Evolutionary conservation across 2,329 filamentous ascomycete species (phyloP).

Genomic region (Fusarium buharicum): DNA sequence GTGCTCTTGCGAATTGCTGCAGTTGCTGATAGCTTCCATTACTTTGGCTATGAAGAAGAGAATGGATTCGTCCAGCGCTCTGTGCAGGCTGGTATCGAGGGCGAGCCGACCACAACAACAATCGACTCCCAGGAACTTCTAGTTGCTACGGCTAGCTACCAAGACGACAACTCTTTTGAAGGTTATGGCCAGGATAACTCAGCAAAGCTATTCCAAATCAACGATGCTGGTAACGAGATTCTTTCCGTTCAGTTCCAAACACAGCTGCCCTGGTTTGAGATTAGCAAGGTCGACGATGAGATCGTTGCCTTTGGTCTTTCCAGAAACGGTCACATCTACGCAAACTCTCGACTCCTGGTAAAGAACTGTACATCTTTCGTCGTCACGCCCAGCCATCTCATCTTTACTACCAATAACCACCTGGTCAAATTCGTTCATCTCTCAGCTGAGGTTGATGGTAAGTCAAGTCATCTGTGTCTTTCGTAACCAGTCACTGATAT

Average conservation of each 20-base stretch:
- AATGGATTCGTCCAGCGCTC: conserved; percentile 40
- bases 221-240: conserved; percentile 47
- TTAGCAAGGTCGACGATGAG: conserved; percentile 56
- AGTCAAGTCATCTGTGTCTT: conserved; percentile 23
- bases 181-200: conserved; percentile 59
- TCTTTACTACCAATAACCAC: conserved; percentile 93
- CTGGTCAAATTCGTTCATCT: conserved; percentile 95
- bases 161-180: conserved; percentile 46
- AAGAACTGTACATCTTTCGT: conserved; percentile 94
- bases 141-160: conserved; percentile 49
- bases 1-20: conserved; percentile 24
- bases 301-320: conserved; percentile 72
- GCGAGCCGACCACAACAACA: conserved; percentile 25
- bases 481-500: conserved; percentile 34
- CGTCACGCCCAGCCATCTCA: conserved; percentile 81
- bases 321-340: conserved; percentile 80
- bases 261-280: conserved; percentile 65
- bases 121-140: conserved; percentile 39
- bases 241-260: conserved; percentile 55
- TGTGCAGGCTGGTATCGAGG: conserved; percentile 29
- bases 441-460: conserved; percentile 69
- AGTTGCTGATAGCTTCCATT: conserved; percentile 45
- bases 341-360: conserved; percentile 76
- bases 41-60: conserved; percentile 48
- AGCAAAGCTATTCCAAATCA: conserved; percentile 58